Conservation (phyloP, 371 early-diverging fungal species). For the Mucor lusitanicus region DNA sequence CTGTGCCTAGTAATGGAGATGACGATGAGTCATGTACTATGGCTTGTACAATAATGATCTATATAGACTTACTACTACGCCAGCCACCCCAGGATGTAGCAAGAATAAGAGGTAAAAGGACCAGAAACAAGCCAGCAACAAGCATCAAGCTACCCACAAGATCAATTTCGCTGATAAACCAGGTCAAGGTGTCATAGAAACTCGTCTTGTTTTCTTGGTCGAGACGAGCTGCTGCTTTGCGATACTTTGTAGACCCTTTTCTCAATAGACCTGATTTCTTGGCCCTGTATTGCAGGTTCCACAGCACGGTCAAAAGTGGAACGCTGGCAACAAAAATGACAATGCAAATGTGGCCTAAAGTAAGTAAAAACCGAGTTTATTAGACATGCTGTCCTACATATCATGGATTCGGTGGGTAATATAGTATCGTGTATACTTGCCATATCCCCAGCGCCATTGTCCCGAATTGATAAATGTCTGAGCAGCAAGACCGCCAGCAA, state of each 20-base stretch:
- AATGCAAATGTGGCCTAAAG: not conserved
- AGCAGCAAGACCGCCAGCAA: conserved; percentile 23
- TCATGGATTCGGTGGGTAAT: too few relatives aligned
- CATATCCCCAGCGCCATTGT: conserved; percentile 32
- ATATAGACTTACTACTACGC: not conserved
- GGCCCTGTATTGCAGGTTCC: not conserved
- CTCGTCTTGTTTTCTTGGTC: not conserved
- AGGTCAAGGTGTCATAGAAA: not conserved
- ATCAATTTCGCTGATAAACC: not conserved
- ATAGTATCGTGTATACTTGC: too few relatives aligned
- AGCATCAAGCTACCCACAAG: not conserved
- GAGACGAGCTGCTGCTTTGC: not conserved
- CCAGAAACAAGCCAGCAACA: not conserved
- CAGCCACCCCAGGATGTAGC: not conserved
- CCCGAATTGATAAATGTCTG: not conserved
- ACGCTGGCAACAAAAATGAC: not conserved
- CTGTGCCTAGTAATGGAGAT: not conserved
- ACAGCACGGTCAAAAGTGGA: not conserved
- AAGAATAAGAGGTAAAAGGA: not conserved
- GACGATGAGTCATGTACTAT: too few relatives aligned
- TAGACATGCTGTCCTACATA: too few relatives aligned
- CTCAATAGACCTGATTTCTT: not conserved
- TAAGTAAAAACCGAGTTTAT: too few relatives aligned
- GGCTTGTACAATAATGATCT: too few relatives aligned
- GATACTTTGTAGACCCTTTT: not conserved